Evolutionary conservation across 306 rosid species (phyloP).

Genomic region (barrel medic (Medicago truncatula)): DNA sequence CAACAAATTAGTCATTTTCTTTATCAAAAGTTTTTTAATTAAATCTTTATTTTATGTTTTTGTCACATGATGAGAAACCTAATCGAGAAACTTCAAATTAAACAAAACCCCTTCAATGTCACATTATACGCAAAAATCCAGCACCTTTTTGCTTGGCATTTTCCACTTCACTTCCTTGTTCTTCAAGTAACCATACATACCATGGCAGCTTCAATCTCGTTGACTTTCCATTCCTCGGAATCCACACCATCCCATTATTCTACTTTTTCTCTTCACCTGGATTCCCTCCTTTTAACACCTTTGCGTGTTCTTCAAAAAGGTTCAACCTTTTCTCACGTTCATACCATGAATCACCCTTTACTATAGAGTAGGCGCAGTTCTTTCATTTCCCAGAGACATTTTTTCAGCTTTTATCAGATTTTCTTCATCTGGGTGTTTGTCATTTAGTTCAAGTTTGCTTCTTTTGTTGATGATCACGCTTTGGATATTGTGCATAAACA

Average conservation of each 20-base stretch:
- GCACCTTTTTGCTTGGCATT: not conserved
- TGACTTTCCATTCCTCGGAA: conserved; percentile 61
- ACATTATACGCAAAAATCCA: conserved; percentile 29
- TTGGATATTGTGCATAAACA: conserved; percentile 24
- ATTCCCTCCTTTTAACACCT: conserved; percentile 50
- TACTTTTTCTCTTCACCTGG: conserved; percentile 47
- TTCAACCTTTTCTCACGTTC: conserved; percentile 37
- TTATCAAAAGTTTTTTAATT: too few relatives aligned
- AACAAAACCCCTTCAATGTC: conserved; percentile 11
- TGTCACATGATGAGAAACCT: too few relatives aligned
- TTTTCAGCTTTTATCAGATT: conserved; percentile 26
- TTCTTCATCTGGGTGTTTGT: conserved; percentile 31
- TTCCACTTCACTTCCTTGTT: conserved; percentile 32
- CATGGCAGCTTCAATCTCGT: conserved; percentile 41
- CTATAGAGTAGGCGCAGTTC: not conserved
- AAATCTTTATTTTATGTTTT: too few relatives aligned
- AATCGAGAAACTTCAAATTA: too few relatives aligned
- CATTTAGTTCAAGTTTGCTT: conserved; percentile 37
- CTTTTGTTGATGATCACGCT: conserved; percentile 37
- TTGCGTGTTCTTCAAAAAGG: conserved; percentile 73
- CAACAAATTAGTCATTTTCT: too few relatives aligned
- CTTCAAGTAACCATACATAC: conserved; percentile 32
- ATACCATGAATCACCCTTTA: conserved; percentile 32
- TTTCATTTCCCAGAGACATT: not conserved
- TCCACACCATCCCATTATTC: conserved; percentile 54